Evolutionary conservation across 176 grass and related monocot genomes (phyloP), one percentile per base, ranked within the genome.

Genomic region (Phyllostachys edulis): DNA sequence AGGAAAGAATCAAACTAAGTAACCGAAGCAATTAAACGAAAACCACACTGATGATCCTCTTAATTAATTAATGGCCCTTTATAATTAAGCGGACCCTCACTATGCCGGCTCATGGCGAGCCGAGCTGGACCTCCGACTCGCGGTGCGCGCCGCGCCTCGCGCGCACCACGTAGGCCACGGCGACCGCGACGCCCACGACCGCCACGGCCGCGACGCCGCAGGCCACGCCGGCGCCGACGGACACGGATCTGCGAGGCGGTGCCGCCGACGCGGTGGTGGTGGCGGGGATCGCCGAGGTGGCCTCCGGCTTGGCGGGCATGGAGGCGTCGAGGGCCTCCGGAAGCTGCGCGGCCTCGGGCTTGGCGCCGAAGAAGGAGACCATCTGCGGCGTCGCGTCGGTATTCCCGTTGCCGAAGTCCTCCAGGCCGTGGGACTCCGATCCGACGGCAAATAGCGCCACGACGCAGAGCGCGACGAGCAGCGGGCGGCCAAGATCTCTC

Each of bases 131-230:
- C 79, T 64, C 88, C 0, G 67, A 1, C 17, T 63, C 84, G 84
- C 88, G 78, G 56, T 78, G 26, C 7, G 39, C 66, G 52, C n/a
- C 71, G 78, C 88, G 88, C 73, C 79, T 49, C 73, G 74, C 67
- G 79, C 84, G 89, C 80, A 90, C 80, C 5, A 75, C 89, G 80
- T 87, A 90, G 12, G 89, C 89, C 40, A 79, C 89, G 73, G 84
- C 84, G 23, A 63, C 80, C 0, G 74, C 74, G 59, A 90, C 61
- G 84, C 88, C 84, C 17, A 74, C 80, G 5, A 87, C 66, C 27
- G 89, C 89, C 39, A 90, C 59, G 17, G 80, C 89, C 40, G 89
- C 89, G 5, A 90, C 2, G 80, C 74, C 89, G 84, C 89, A 90
- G 9, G 84, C 80, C 74, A 90, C 80, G 50, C 79, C 89, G 50